phyloP scores from a whole-genome alignment of 768 basidiomycete species.

The Mrakia blollopis region DNA sequence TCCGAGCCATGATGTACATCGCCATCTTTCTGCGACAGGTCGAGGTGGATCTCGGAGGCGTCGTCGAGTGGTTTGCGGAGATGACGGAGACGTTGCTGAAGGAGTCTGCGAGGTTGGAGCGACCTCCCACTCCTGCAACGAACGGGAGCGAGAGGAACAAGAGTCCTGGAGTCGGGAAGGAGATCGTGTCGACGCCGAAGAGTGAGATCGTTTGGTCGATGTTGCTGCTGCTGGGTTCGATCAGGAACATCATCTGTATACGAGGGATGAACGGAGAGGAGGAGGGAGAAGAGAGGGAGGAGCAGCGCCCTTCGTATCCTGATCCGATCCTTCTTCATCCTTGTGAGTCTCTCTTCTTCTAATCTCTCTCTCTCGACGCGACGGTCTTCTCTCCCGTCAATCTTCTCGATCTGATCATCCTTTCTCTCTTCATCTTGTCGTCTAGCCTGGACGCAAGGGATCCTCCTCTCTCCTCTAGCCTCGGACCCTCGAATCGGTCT shows the following conservation, averaged over 20 bases:
- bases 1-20: slow-evolving; percentile 70
- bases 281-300: not conserved
- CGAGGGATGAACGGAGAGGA: slow-evolving; percentile 46
- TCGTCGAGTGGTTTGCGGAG: slow-evolving; percentile 61
- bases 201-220: slow-evolving; percentile 38
- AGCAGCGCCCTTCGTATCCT: slow-evolving; percentile 51
- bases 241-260: slow-evolving; percentile 54
- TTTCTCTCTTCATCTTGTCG: not conserved
- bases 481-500: slow-evolving; percentile 53
- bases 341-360: slow-evolving; percentile 46
- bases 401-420: not conserved
- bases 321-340: slow-evolving; percentile 58
- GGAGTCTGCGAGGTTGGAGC: slow-evolving; percentile 45
- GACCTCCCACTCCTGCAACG: not conserved
- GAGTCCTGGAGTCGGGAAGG: not conserved
- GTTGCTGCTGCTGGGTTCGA: slow-evolving; percentile 57
- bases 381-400: not conserved
- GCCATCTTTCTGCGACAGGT: slow-evolving; percentile 59
- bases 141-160: not conserved
- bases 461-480: slow-evolving; percentile 50
- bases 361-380: too few species aligned
- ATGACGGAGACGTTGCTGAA: slow-evolving; percentile 55
- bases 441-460: slow-evolving; percentile 57
- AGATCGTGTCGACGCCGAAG: not conserved
- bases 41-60: slow-evolving; percentile 51